Evolutionary conservation across 495 filamentous ascomycete species (phyloP), one percentile per base, ranked within the genome.

Genomic region (Penicillium waksmanii): DNA sequence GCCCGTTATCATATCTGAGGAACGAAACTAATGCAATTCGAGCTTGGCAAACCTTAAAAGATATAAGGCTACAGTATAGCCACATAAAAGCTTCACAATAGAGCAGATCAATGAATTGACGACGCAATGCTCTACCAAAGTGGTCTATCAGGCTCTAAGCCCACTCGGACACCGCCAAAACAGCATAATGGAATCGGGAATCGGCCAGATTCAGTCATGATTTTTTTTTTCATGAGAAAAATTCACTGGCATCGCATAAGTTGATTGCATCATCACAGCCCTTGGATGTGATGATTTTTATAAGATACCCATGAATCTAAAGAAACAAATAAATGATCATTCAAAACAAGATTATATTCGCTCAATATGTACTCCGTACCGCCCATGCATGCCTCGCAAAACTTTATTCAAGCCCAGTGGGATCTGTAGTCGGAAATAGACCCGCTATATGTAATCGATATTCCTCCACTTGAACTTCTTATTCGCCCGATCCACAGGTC

Each of bases 381-480:
- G 43, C 43, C 7, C 18, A 48, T 48, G 46, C 46, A 48, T 48
- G 34, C 1, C 17, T 44, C 6, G 19, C 19, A 25, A 11, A 44
- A 40, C n/a, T 17, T 31, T 11, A 10, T 2, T 13, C 8, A 38
- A 5, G 36, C 36, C 12, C 12, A 38, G 7, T 38, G 10, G 36
- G 36, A 11, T 4, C 36, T 21, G 9, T 7, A 44, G 40, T 11
- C 42, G n/a, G 31, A 6, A 54, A 42, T 17, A 27, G 23, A 15
- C 18, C 27, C 44, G 33, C 84, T 70, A 96, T 17, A 96, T 70
- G 65, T 88, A 87, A 42, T 84, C 82, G 17, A 88, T 73, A 58
- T 87, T 89, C 64, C 87, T 87, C 65, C 77, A 76, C 74, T 95
- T 96, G 74, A 96, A 94, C 74, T 97, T 97, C 78, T 88, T 94